Conservation (phyloP, 129 eudicot species). For the Pseudognaphalium luteoalbum region DNA sequence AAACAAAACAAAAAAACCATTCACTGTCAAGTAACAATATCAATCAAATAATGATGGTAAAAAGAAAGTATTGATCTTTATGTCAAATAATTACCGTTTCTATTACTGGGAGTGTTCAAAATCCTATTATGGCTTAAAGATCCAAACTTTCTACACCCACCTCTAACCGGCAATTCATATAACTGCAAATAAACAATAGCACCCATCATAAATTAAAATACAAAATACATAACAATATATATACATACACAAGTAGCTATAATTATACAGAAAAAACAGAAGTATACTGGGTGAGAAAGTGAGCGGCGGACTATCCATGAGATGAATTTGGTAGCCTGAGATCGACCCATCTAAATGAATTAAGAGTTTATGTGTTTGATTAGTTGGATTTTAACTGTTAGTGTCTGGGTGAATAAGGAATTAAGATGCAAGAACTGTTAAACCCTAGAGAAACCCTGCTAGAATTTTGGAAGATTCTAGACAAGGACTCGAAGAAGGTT, state of each 20-base stretch:
- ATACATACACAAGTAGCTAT: not conserved
- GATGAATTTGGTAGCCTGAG: constrained; percentile 38
- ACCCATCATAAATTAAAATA: not conserved
- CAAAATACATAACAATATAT: not conserved
- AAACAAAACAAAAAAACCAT: not conserved
- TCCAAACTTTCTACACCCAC: constrained; percentile 32
- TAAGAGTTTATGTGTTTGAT: not conserved
- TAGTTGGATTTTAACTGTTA: not conserved
- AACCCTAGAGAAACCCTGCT: constrained; percentile 12
- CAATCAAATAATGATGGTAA: not conserved
- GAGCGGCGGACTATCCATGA: constrained; percentile 49
- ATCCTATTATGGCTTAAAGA: constrained; percentile 25
- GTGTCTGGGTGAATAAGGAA: not conserved
- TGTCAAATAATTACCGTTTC: constrained; percentile 34
- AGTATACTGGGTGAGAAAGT: constrained; percentile 36
- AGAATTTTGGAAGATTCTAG: not conserved
- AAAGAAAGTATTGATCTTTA: not conserved
- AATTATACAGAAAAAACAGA: not conserved
- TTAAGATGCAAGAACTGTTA: not conserved
- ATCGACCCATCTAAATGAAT: constrained; percentile 39
- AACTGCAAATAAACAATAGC: constrained; percentile 20
- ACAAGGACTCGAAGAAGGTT: not conserved
- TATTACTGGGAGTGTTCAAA: constrained; percentile 23
- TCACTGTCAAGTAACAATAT: not conserved
- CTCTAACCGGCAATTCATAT: constrained; percentile 23